phyloP scores from a whole-genome alignment of 192 early-diverging fungal species.

The Rhizophagus prolifer region DNA sequence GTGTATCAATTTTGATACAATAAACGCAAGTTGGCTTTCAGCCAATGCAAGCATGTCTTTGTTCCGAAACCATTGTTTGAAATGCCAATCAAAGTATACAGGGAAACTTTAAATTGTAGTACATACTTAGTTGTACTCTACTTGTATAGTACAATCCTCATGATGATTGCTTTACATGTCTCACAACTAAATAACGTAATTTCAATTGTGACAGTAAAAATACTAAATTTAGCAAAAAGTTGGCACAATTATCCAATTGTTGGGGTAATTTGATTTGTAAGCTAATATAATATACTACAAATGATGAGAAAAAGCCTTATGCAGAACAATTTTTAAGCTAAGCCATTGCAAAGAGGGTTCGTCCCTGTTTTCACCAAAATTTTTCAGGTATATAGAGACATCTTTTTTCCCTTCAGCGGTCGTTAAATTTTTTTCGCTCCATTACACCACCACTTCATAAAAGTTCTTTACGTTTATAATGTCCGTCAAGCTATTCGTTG shows the following conservation, averaged over 20 bases:
- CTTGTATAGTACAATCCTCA: too few species aligned
- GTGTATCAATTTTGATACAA: too few species aligned
- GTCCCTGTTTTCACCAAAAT: neutral
- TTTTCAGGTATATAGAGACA: neutral
- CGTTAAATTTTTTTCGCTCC: neutral
- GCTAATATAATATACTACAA: neutral
- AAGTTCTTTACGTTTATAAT: conserved; percentile 5
- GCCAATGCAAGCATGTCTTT: too few species aligned
- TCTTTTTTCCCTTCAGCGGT: neutral
- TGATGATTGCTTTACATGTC: neutral
- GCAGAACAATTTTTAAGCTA: neutral
- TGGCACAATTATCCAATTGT: neutral
- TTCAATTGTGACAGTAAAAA: neutral
- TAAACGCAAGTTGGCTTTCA: too few species aligned
- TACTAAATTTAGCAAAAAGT: too few species aligned
- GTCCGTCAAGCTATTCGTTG: conserved; percentile 64
- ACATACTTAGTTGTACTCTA: too few species aligned
- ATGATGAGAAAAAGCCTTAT: neutral
- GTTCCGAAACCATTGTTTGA: too few species aligned
- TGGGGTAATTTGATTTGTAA: neutral
- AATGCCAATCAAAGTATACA: too few species aligned
- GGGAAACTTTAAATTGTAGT: too few species aligned
- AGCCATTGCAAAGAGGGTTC: neutral
- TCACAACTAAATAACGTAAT: neutral
- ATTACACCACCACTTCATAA: neutral